Evolutionary conservation across 805 yeast genomes (phyloP), one percentile per base, ranked within the genome.

Genomic region (Candida insectalens): DNA sequence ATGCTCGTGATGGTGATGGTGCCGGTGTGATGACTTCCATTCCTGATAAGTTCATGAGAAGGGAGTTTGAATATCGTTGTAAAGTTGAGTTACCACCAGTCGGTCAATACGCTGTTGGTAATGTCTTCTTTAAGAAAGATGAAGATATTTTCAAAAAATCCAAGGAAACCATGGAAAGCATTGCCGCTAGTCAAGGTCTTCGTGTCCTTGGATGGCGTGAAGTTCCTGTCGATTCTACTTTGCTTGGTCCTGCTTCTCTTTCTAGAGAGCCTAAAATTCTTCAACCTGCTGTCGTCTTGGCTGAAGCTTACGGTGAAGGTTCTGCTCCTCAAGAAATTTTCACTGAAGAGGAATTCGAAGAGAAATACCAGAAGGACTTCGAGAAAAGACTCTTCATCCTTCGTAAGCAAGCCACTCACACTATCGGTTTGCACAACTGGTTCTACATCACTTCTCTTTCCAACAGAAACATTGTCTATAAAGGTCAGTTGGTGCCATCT

Each of bases 1-100:
- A 88, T 53, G 94, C 96, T 16, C 76, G 87, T 50, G 96, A 89
- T 57, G 98, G 98, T 60, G 98, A 89, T 56, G 98, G 98, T 61
- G 98, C 98, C 19, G 98, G 98, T 59, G 85, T 89, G 41, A 75
- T 89, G 74, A 74, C 92, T 33, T 81, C 95, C 20, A 76, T 89
- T 42, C 96, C 96, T 23, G 96, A 88, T 62, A 77, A 73, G 44
- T 84, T 92, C 57, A 75, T 89, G 69, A 60, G 61, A 39, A 75
- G 89, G 57, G 97, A 89, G 63, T 88, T 88, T 56, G 72, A 72
- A 48, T 75, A 79, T 47, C 73, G 74, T 38, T 69, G 80, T 50
- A 65, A 74, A 44, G 63, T 83, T 35, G 68, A 67, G 37, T 63
- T 89, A 39, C 97, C 97, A 16, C 63, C 67, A 4, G 62, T 67